Percentiles rank a stretch among this genome's conserved stretches.
Evolutionary conservation across 2,329 filamentous ascomycete genomes (phyloP).

Genomic region (Apiospora phragmitis): DNA sequence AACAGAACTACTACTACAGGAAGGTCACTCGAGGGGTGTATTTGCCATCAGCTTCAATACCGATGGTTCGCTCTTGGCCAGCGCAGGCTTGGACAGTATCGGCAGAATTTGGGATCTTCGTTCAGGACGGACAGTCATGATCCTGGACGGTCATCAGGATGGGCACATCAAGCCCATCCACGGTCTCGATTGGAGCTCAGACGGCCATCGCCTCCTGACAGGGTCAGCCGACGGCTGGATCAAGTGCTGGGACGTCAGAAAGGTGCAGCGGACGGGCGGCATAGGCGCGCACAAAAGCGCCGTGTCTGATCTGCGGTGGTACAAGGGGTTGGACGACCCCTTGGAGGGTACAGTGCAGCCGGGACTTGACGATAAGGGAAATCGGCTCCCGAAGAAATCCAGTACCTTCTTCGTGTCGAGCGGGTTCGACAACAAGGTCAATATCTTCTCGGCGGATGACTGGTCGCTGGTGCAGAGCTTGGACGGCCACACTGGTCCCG

Average conservation of each 20-base stretch:
- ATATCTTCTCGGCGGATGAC: slow-evolving; percentile 94
- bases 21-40: slow-evolving; percentile 92
- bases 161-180: slow-evolving; percentile 88
- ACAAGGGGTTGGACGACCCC: slow-evolving; percentile 80
- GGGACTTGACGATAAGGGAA: slow-evolving; percentile 65
- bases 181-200: slow-evolving; percentile 86
- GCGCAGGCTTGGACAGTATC: slow-evolving; percentile 91
- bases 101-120: slow-evolving; percentile 94
- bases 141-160: slow-evolving; percentile 83
- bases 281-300: slow-evolving; percentile 90
- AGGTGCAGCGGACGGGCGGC: slow-evolving; percentile 78
- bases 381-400: slow-evolving; percentile 73
- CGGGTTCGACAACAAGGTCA: slow-evolving; percentile 94
- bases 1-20: slow-evolving; percentile 82
- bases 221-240: slow-evolving; percentile 93
- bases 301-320: slow-evolving; percentile 92
- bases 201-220: slow-evolving; percentile 90
- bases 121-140: slow-evolving; percentile 92
- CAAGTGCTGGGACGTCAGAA: slow-evolving; percentile 96
- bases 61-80: slow-evolving; percentile 87
- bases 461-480: slow-evolving; percentile 88
- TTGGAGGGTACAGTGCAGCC: slow-evolving; percentile 58
- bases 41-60: slow-evolving; percentile 87
- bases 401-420: slow-evolving; percentile 89
- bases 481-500: slow-evolving; percentile 87